These are phyloP conservation scores for Aspergillus sp. DNA, from an alignment of 2,329 filamentous ascomycete genomes.

Conservation along the genomic window DNA sequence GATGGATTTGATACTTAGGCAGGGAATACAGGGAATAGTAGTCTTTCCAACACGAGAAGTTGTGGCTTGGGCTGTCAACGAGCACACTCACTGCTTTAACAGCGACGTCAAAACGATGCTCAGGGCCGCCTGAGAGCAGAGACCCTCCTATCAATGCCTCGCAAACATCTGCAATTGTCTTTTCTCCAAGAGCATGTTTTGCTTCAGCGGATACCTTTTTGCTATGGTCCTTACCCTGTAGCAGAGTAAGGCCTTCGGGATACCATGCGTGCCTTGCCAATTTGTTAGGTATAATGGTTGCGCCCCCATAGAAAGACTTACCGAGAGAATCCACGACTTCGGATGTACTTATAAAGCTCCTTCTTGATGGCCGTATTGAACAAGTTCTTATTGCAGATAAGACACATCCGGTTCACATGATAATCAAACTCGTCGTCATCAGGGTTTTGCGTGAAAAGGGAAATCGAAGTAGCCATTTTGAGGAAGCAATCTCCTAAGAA, in stretches of 20 bases:
- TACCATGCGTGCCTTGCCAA: slow-evolving; percentile 72
- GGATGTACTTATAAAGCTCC: slow-evolving; percentile 67
- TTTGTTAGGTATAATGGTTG: slow-evolving; percentile 4
- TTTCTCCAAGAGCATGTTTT: slow-evolving; percentile 71
- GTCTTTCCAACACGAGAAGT: slow-evolving; percentile 64
- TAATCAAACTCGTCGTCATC: slow-evolving; percentile 78
- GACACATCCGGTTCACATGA: slow-evolving; percentile 83
- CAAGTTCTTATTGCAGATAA: slow-evolving; percentile 88
- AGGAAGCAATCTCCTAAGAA: slow-evolving; percentile 91
- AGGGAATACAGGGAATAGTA: slow-evolving; percentile 66
- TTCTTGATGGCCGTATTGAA: slow-evolving; percentile 69
- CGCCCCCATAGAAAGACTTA: slow-evolving; percentile 22
- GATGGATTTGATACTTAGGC: slow-evolving; percentile 65
- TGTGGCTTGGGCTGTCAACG: slow-evolving; percentile 65
- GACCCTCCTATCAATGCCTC: slow-evolving; percentile 91
- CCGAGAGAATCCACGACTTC: slow-evolving; percentile 76
- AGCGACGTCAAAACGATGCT: slow-evolving; percentile 53
- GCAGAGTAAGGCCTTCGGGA: slow-evolving; percentile 69
- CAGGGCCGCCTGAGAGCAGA: slow-evolving; percentile 51
- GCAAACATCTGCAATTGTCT: slow-evolving; percentile 89
- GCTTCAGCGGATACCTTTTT: slow-evolving; percentile 36
- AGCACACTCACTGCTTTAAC: slow-evolving; percentile 55
- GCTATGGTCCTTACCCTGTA: slow-evolving; percentile 64
- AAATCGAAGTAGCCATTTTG: slow-evolving; percentile 92
- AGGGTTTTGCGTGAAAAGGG: slow-evolving; percentile 72